A percentile compares a stretch with the other conserved stretches of the same genome.
Evolutionary conservation across 805 yeast species (phyloP).

Genomic region (Cyberlindnera xishuangbannaensis): DNA sequence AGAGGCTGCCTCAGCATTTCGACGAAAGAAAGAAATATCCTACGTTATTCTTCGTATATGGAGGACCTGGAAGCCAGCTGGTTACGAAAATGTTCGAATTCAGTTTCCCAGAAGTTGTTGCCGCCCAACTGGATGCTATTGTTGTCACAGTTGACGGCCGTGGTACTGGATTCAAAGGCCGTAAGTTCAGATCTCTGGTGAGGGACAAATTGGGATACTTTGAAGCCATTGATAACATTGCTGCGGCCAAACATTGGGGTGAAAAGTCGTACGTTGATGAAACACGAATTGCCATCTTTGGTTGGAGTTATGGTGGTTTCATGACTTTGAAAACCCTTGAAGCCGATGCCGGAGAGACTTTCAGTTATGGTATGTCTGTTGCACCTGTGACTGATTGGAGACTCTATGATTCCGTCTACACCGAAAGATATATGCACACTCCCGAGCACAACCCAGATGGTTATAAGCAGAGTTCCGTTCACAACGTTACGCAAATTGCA

Average conservation of each 20-base stretch:
- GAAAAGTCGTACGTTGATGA: conserved; percentile 58
- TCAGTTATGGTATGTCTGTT: conserved; percentile 88
- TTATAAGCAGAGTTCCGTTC: conserved; percentile 52
- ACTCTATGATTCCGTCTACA: conserved; percentile 86
- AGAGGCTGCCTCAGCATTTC: conserved; percentile 73
- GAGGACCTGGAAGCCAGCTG: conserved; percentile 92
- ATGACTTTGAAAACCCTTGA: conserved; percentile 88
- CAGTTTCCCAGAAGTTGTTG: conserved; percentile 67
- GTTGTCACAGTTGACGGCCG: conserved; percentile 96
- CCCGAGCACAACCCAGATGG: conserved; percentile 66
- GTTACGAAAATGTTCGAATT: conserved; percentile 59
- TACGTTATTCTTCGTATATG: conserved; percentile 82
- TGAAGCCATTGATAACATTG: conserved; percentile 83
- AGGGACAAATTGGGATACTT: conserved; percentile 75
- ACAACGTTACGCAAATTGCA: conserved; percentile 50
- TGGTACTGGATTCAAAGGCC: conserved; percentile 90
- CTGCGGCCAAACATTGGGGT: conserved; percentile 74
- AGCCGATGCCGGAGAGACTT: conserved; percentile 64
- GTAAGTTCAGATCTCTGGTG: conserved; percentile 69
- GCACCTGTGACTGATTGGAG: conserved; percentile 98
- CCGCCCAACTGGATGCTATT: conserved; percentile 72
- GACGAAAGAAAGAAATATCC: conserved; percentile 58
- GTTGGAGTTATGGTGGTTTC: conserved; percentile 98
- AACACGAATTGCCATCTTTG: conserved; percentile 80
- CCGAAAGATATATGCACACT: conserved; percentile 89